These are phyloP conservation scores for Tylopilus sp. DNA, from an alignment of 1,284 basidiomycete genomes.

Conservation along the genomic window DNA sequence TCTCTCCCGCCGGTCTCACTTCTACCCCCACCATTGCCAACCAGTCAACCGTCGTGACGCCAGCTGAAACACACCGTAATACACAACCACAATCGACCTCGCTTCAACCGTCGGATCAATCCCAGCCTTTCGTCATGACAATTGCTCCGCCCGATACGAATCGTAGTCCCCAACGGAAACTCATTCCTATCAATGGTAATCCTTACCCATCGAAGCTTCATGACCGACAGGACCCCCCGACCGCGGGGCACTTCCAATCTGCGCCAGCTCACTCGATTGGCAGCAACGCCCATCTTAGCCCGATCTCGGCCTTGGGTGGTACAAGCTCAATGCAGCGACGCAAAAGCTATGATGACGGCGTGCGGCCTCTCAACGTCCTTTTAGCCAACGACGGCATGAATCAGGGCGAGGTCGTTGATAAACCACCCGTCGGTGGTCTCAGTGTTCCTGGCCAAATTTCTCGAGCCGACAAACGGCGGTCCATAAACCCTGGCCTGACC, in stretches of 20 bases:
- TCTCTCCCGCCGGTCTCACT: constrained; percentile 12
- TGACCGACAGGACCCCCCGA: neutral
- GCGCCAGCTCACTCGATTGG: constrained; percentile 14
- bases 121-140: constrained; percentile 40
- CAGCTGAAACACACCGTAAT: constrained; percentile 9
- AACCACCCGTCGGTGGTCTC: constrained; percentile 12
- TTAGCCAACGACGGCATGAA: constrained; percentile 29
- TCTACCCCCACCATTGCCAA: neutral
- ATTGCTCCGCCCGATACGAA: constrained; percentile 36
- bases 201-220: constrained; percentile 6
- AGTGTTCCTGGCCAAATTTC: constrained; percentile 30
- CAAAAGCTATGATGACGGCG: constrained; percentile 59
- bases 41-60: constrained; percentile 11
- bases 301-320: constrained; percentile 9
- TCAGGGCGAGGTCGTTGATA: constrained; percentile 10
- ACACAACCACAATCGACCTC: constrained; percentile 3
- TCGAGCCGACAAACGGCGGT: constrained; percentile 38
- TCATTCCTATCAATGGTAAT: constrained; percentile 5
- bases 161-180: neutral
- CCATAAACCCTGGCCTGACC: constrained; percentile 42
- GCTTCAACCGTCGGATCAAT: constrained; percentile 16
- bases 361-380: constrained; percentile 48
- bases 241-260: constrained; percentile 16
- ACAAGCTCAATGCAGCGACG: constrained; percentile 36
- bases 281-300: constrained; percentile 20